phyloP scores from a whole-genome alignment of 345 rosid genomes.

The Gossypium thurberi region DNA sequence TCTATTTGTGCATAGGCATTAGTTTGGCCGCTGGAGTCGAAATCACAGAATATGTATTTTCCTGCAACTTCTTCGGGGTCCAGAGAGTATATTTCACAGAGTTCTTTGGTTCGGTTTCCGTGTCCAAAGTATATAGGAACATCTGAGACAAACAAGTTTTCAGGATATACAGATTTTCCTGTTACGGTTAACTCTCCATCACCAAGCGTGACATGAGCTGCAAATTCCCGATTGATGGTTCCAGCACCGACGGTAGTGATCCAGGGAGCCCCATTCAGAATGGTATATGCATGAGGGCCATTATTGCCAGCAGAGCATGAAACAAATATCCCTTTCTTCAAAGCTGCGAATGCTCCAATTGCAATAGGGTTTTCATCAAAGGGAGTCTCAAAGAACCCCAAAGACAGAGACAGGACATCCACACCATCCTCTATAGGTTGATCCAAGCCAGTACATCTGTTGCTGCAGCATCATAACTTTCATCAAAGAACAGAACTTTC shows the following conservation, averaged over 20 bases:
- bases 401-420: slow-evolving; percentile 36
- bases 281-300: slow-evolving; percentile 11
- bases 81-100: not conserved
- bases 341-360: slow-evolving; percentile 48
- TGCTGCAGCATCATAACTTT: slow-evolving; percentile 25
- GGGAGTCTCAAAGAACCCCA: slow-evolving; percentile 29
- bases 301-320: slow-evolving; percentile 40
- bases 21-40: not conserved
- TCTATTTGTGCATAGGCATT: not conserved
- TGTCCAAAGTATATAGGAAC: not conserved
- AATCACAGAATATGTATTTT: slow-evolving; percentile 6
- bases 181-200: not conserved
- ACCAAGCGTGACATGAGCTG: slow-evolving; percentile 2
- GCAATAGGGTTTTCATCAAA: slow-evolving; percentile 43
- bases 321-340: slow-evolving; percentile 45
- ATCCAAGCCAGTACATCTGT: slow-evolving; percentile 38
- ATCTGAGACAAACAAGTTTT: not conserved
- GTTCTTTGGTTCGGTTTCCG: slow-evolving; percentile 2
- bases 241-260: slow-evolving; percentile 42
- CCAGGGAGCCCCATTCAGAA: slow-evolving; percentile 22
- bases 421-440: slow-evolving; percentile 50
- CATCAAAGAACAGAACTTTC: slow-evolving; percentile 27
- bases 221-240: slow-evolving; percentile 17
- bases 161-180: not conserved
- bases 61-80: not conserved